Evolutionary conservation across 78 protist species (phyloP).

Genomic region (Cavenderia fasciculata): DNA sequence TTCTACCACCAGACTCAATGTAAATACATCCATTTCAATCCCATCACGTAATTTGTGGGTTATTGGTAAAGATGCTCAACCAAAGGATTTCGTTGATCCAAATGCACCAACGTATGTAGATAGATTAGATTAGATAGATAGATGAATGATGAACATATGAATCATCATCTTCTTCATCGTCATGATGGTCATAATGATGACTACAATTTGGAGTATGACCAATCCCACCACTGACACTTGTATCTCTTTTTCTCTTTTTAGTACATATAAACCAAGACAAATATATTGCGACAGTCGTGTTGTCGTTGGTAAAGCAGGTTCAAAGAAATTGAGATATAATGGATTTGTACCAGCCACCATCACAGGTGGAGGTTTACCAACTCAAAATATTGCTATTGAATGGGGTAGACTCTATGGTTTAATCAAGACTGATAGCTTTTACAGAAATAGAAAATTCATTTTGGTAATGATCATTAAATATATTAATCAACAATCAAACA

Average conservation of each 20-base stretch:
- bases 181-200: not conserved
- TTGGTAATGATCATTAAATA: not conserved
- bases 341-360: conserved; percentile 65
- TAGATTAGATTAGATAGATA: not conserved
- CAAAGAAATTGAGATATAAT: conserved; percentile 32
- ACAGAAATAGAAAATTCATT: conserved; percentile 35
- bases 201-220: not conserved
- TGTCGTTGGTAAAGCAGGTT: conserved; percentile 55
- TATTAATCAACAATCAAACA: not conserved
- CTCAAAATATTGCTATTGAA: conserved; percentile 25
- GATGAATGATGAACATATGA: not conserved
- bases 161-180: not conserved
- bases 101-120: conserved; percentile 62
- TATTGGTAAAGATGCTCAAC: conserved; percentile 18
- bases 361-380: conserved; percentile 77
- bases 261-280: conserved; percentile 30
- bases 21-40: not conserved
- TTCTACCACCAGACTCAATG: too few relatives aligned
- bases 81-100: conserved; percentile 58
- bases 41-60: conserved; percentile 18
- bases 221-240: not conserved
- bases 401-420: conserved; percentile 69
- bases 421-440: conserved; percentile 3
- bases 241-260: not conserved
- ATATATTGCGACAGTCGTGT: conserved; percentile 17